Percentiles rank a stretch among this genome's conserved stretches.
Conservation (phyloP, 352 stramenopile genomes). For the Phytophthora macrochlamydospora region DNA sequence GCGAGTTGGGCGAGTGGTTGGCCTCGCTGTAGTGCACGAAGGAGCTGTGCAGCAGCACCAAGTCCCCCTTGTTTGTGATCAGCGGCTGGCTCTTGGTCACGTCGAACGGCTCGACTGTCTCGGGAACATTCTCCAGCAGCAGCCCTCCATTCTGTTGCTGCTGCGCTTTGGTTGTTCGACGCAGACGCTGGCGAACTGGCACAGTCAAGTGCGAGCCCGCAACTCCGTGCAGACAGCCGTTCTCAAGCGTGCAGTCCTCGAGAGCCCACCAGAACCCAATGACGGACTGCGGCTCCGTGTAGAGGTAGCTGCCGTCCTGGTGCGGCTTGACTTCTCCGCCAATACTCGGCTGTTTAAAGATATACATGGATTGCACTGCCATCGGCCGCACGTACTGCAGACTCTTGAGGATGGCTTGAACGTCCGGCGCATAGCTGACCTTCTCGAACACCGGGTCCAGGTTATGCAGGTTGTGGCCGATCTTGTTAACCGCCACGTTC, state of each 20-base stretch:
- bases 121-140: slow-evolving; percentile 68
- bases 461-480: slow-evolving; percentile 95
- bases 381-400: slow-evolving; percentile 90
- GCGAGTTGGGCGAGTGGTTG: slow-evolving; percentile 88
- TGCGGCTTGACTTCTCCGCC: slow-evolving; percentile 94
- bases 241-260: slow-evolving; percentile 94
- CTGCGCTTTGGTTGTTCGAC: slow-evolving; percentile 65
- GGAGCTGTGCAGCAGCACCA: slow-evolving; percentile 92
- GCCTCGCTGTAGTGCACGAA: slow-evolving; percentile 96
- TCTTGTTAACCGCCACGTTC: slow-evolving; percentile 93
- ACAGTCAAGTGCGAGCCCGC: slow-evolving; percentile 89
- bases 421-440: slow-evolving; percentile 82
- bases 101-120: slow-evolving; percentile 59
- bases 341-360: slow-evolving; percentile 96
- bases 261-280: slow-evolving; percentile 96
- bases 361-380: slow-evolving; percentile 97
- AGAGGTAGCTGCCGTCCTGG: slow-evolving; percentile 97
- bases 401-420: slow-evolving; percentile 77
- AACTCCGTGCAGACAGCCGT: slow-evolving; percentile 95
- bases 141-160: slow-evolving; percentile 38
- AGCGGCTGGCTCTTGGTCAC: slow-evolving; percentile 62
- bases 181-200: slow-evolving; percentile 85
- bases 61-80: slow-evolving; percentile 92
- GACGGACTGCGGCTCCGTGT: slow-evolving; percentile 95
- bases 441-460: slow-evolving; percentile 84